Evolutionary conservation across 495 filamentous ascomycete genomes (phyloP).

Genomic region (Parachaetomium inaequale): DNA sequence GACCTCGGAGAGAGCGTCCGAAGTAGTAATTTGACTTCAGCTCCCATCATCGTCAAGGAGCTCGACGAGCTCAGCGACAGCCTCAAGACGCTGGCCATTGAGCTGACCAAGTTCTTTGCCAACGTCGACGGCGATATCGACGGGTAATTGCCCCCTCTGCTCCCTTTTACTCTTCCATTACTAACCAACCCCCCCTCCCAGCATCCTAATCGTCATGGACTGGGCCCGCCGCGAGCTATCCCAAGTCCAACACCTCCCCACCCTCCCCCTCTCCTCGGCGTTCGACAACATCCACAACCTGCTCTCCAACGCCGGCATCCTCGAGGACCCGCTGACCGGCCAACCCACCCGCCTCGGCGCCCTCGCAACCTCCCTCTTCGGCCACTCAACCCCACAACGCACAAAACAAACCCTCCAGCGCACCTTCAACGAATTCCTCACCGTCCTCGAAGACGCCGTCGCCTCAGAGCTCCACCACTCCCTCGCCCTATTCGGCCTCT

Average conservation of each 20-base stretch:
- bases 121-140: constrained; percentile 91
- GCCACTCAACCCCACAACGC: constrained; percentile 71
- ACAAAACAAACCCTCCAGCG: constrained; percentile 76
- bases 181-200: constrained; percentile 25
- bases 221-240: constrained; percentile 82
- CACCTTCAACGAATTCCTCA: constrained; percentile 82
- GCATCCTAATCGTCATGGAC: constrained; percentile 89
- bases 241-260: constrained; percentile 46
- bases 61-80: constrained; percentile 79
- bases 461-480: constrained; percentile 74
- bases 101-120: constrained; percentile 83
- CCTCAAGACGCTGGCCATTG: constrained; percentile 73
- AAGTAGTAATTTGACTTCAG: constrained; percentile 82
- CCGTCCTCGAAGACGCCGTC: constrained; percentile 85
- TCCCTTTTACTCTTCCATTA: no score
- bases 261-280: constrained; percentile 57
- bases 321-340: constrained; percentile 59
- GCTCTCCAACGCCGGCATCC: constrained; percentile 61
- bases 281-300: constrained; percentile 78
- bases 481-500: constrained; percentile 72
- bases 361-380: constrained; percentile 66
- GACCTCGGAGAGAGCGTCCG: constrained; percentile 85
- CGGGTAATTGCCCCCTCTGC: constrained; percentile 37
- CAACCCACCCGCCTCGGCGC: constrained; percentile 63
- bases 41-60: constrained; percentile 76